Evolutionary conservation across 108 stramenopile genomes (phyloP).

Genomic region (Stephanodiscus triporus): DNA sequence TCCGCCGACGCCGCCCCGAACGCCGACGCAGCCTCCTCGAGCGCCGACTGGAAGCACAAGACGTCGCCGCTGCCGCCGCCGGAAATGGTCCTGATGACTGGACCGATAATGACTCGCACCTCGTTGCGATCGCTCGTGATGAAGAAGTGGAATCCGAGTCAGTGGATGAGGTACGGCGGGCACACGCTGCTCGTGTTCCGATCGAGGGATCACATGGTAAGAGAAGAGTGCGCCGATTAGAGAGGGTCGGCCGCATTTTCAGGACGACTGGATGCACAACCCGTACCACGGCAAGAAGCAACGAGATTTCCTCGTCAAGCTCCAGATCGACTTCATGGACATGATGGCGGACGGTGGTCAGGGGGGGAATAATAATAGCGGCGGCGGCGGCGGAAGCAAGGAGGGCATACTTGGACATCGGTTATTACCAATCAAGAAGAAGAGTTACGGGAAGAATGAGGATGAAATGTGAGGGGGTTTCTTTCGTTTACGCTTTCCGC

Average conservation of each 20-base stretch:
- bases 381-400: background rate
- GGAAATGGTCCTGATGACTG: constrained; percentile 23
- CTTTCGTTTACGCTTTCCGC: no score
- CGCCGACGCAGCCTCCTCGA: background rate
- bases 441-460: constrained; percentile 52
- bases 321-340: constrained; percentile 52
- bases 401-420: constrained; percentile 45
- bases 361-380: background rate
- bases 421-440: constrained; percentile 45
- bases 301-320: constrained; percentile 52
- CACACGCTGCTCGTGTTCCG: constrained; percentile 42
- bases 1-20: background rate
- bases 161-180: constrained; percentile 49
- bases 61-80: constrained; percentile 37
- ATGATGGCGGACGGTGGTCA: constrained; percentile 15
- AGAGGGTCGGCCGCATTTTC: no score
- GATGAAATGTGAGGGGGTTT: constrained; percentile 43
- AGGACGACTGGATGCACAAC: constrained; percentile 56
- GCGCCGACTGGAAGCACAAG: constrained; percentile 25
- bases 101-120: constrained; percentile 51
- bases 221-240: background rate
- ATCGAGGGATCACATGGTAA: constrained; percentile 32
- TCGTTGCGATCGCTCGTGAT: constrained; percentile 49
- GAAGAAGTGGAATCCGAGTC: constrained; percentile 53
- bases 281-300: constrained; percentile 51